phyloP scores from a whole-genome alignment of 1,284 basidiomycete species.

The Sporisorium reilianum region DNA sequence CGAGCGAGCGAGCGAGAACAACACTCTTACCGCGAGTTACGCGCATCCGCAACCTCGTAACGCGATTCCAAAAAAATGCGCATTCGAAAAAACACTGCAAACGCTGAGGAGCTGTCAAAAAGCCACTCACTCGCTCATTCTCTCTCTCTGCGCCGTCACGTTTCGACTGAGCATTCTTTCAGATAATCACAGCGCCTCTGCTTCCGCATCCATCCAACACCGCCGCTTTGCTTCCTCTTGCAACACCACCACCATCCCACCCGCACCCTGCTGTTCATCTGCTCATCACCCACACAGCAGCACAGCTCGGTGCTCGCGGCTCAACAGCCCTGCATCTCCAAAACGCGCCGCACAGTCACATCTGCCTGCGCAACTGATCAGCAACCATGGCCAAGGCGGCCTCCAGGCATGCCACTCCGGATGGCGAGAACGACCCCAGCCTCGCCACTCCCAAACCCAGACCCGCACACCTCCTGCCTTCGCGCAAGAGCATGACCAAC shows the following conservation, averaged over 20 bases:
- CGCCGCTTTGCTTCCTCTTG: no score
- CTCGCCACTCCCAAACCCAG: slow-evolving; percentile 37
- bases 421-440: slow-evolving; percentile 33
- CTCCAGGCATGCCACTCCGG: slow-evolving; percentile 35
- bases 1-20: slow-evolving; percentile 22
- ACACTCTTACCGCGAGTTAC: no score
- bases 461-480: slow-evolving; percentile 9
- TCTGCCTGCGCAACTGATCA: no score
- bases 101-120: not conserved
- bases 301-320: no score
- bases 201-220: no score
- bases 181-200: not conserved
- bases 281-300: not conserved
- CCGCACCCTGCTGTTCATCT: no score
- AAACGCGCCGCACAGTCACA: not conserved
- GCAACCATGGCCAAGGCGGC: slow-evolving; percentile 22
- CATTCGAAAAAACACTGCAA: no score
- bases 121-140: no score
- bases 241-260: no score
- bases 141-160: not conserved
- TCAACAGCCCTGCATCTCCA: no score
- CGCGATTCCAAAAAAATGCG: slow-evolving; percentile 12
- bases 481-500: slow-evolving; percentile 40
- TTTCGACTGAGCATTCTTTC: not conserved
- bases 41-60: not conserved